Evolutionary conservation across 257 asterid genomes (phyloP).

Genomic region (Cruciata laevipes): DNA sequence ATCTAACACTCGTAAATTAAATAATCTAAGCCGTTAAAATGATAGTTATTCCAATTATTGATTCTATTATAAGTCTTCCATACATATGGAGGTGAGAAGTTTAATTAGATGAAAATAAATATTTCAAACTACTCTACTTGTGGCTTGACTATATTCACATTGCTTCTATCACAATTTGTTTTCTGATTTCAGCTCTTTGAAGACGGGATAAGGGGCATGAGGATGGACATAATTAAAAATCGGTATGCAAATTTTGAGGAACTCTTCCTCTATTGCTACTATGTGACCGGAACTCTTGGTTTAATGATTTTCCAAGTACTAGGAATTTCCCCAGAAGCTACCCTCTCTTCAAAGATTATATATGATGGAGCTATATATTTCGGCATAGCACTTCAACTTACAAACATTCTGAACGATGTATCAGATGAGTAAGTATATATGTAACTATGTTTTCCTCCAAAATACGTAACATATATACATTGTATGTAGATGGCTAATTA

Average conservation of each 20-base stretch:
- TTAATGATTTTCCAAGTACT: constrained; percentile 77
- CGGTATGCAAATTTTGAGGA: constrained; percentile 60
- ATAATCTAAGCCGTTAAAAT: too few species aligned
- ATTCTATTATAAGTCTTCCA: too few species aligned
- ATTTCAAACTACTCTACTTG: too few species aligned
- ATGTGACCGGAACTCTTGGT: constrained; percentile 77
- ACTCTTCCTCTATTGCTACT: constrained; percentile 60
- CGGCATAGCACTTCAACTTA: constrained; percentile 70
- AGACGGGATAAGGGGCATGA: constrained; percentile 87
- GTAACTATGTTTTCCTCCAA: too few species aligned
- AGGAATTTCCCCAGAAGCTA: constrained; percentile 72
- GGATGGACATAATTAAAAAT: constrained; percentile 63
- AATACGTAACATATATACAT: too few species aligned
- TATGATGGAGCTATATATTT: constrained; percentile 51
- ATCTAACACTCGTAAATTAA: too few species aligned
- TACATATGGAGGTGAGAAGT: too few species aligned
- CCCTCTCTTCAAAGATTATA: constrained; percentile 37
- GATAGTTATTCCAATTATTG: too few species aligned
- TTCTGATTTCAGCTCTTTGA: too few species aligned
- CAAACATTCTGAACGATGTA: constrained; percentile 73
- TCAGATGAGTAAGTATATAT: constrained; percentile 62
- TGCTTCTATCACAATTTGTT: too few species aligned
- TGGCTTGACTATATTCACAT: too few species aligned
- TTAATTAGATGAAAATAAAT: too few species aligned
- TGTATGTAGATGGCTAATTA: not conserved